phyloP scores from a whole-genome alignment of 345 rosid genomes.

The Pugionium cornutum region DNA sequence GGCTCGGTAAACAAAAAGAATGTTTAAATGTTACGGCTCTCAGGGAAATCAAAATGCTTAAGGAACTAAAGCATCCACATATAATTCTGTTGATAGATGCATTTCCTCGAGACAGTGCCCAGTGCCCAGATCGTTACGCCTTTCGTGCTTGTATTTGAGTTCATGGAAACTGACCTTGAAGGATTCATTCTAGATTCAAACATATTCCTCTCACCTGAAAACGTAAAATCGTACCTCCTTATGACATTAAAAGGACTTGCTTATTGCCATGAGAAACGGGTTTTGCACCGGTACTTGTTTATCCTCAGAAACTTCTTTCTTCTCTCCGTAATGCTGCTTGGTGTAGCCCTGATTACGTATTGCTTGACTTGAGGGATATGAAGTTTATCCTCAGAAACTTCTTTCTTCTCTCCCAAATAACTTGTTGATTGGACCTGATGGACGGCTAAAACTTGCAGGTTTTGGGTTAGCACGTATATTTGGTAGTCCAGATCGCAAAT shows the following conservation, averaged over 20 bases:
- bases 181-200: slow-evolving; percentile 87
- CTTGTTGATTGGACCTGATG: slow-evolving; percentile 79
- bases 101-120: slow-evolving; percentile 51
- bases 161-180: slow-evolving; percentile 98
- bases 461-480: slow-evolving; percentile 93
- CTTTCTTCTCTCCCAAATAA: slow-evolving; percentile 63
- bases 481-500: slow-evolving; percentile 89
- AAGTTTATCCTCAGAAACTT: slow-evolving; percentile 43
- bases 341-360: slow-evolving; percentile 15
- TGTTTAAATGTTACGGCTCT: slow-evolving; percentile 92
- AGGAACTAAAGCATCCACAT: slow-evolving; percentile 83
- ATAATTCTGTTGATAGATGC: slow-evolving; percentile 85
- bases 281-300: slow-evolving; percentile 74
- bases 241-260: slow-evolving; percentile 94
- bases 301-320: slow-evolving; percentile 19
- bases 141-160: slow-evolving; percentile 69
- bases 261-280: slow-evolving; percentile 91
- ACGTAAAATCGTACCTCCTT: slow-evolving; percentile 80
- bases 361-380: slow-evolving; percentile 72
- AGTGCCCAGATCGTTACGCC: too few relatives aligned
- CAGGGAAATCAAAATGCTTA: slow-evolving; percentile 93
- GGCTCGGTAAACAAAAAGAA: slow-evolving; percentile 93
- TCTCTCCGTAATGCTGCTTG: slow-evolving; percentile 17
- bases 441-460: slow-evolving; percentile 90
- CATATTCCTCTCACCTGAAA: slow-evolving; percentile 88